Conservation (phyloP, 202 grass and related monocot genomes). For the Thinopyrum obtusiflorum region DNA sequence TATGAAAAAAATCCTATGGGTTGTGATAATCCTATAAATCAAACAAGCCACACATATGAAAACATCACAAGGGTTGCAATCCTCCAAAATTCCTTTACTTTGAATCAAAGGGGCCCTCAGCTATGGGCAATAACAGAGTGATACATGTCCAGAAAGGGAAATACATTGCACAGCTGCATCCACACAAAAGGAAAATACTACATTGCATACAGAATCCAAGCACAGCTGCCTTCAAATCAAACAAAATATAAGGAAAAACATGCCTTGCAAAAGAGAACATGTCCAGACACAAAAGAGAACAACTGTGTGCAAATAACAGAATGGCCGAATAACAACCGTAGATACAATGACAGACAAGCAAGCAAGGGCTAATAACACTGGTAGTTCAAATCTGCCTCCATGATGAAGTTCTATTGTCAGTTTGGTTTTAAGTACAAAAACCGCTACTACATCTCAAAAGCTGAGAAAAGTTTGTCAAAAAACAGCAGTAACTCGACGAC, state of each 20-base stretch:
- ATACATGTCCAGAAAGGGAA: too few relatives aligned
- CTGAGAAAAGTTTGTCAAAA: neutral
- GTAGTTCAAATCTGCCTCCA: too few relatives aligned
- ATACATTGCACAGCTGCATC: neutral
- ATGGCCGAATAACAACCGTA: neutral
- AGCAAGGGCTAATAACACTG: too few relatives aligned
- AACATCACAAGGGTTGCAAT: too few relatives aligned
- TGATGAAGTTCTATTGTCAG: neutral
- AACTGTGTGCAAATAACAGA: neutral
- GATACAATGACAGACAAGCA: too few relatives aligned
- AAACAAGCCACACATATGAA: too few relatives aligned
- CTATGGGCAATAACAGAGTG: too few relatives aligned
- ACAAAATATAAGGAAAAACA: neutral
- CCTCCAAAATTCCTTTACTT: too few relatives aligned
- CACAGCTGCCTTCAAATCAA: neutral
- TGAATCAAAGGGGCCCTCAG: too few relatives aligned
- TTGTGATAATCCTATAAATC: too few relatives aligned
- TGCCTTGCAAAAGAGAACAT: neutral
- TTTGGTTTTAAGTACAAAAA: neutral
- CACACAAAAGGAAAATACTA: too few relatives aligned
- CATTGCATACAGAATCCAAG: neutral
- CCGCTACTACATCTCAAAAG: neutral
- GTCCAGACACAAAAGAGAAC: neutral
- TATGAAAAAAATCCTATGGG: too few relatives aligned
- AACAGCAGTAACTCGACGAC: neutral